Evolutionary conservation across 495 filamentous ascomycete species (phyloP), one percentile per base, ranked within the genome.

Genomic region (Neurospora sp.): DNA sequence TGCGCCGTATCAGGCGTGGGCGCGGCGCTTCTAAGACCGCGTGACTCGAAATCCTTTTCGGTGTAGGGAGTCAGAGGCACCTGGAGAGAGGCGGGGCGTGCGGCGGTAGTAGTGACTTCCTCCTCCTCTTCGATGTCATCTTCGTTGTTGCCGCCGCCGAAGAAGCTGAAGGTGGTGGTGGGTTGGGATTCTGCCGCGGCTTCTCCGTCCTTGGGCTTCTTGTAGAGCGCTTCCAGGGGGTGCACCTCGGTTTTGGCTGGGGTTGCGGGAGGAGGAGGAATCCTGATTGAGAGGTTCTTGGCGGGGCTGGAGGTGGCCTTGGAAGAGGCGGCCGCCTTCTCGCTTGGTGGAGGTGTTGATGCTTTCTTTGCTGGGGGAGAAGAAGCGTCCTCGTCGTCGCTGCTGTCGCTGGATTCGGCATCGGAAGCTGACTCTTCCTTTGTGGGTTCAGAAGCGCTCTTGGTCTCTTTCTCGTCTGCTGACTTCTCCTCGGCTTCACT

Each of bases 1-100:
- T 92, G 87, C n/a, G 93, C 92, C 0, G 96, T 98, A 77, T 99
- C 96, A 1, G 96, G 96, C 0, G 96, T 98, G 3, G 96, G 96
- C 0, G 96, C 96, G 12, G 94, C 94, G 76, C 93, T 96, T 59
- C 94, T 85, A 18, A 92, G 75, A 20, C 89, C 89, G 44, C 94
- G 88, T 71, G 85, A 85, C 76, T 93, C 91, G 12, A 95, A 85
- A 73, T 97, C 94, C 72, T 88, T 87, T 72, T 90, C 89, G 3
- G 91, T 92, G 78, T 90, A 96, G 0, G 94, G 94, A 0, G 94
- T 96, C 74, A 93, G 88, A 3, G 92, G 94, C 35, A 85, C 86
- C 20, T 86, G 79, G 46, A 40, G 75, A 22, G 46, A 12, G 10
- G 53, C 73, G 2, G 75, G 72, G 4, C 35, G 61, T 5, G 42